A percentile compares a stretch with the other conserved stretches of the same genome.
phyloP scores from a whole-genome alignment of 495 filamentous ascomycete species.

The Cryomyces minteri region DNA sequence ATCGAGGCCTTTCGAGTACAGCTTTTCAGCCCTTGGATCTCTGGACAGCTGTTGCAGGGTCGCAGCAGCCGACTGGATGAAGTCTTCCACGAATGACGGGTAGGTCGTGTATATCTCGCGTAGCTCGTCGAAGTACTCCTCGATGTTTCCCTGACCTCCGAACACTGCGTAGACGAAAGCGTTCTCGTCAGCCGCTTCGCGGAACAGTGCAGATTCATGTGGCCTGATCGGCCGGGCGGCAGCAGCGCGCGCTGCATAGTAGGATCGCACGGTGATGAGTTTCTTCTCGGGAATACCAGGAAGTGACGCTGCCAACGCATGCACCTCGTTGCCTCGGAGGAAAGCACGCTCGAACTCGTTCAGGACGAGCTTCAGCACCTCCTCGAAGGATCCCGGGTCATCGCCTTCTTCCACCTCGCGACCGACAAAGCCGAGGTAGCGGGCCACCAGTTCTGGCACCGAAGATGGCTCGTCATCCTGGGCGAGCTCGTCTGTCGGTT shows the following conservation, averaged over 20 bases:
- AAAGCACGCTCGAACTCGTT: conserved; percentile 94
- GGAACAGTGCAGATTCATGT: conserved; percentile 83
- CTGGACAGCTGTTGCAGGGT: conserved; percentile 69
- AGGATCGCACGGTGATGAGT: conserved; percentile 64
- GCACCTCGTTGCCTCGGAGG: conserved; percentile 87
- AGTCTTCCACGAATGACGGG: conserved; percentile 69
- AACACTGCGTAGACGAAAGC: conserved; percentile 83
- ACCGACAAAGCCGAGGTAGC: conserved; percentile 80
- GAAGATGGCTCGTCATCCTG: conserved; percentile 97
- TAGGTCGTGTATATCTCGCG: conserved; percentile 82
- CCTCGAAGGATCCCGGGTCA: conserved; percentile 69
- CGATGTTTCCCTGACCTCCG: conserved; percentile 97
- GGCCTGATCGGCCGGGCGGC: conserved; percentile 64
- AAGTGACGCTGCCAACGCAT: conserved; percentile 66
- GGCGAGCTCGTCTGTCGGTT: conserved; percentile 88
- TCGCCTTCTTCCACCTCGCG: conserved; percentile 77
- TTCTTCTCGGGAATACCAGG: conserved; percentile 85
- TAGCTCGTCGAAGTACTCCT: conserved; percentile 97
- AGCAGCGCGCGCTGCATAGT: conserved; percentile 77
- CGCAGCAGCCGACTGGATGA: conserved; percentile 60
- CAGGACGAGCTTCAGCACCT: conserved; percentile 72
- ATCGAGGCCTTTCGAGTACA: conserved; percentile 90
- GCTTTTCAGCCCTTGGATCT: conserved; percentile 75
- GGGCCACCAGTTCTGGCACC: conserved; percentile 69
- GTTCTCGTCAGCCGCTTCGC: conserved; percentile 61